These are phyloP conservation scores for Biscogniauxia marginata DNA, from an alignment of 2,329 filamentous ascomycete genomes.

Conservation along the genomic window DNA sequence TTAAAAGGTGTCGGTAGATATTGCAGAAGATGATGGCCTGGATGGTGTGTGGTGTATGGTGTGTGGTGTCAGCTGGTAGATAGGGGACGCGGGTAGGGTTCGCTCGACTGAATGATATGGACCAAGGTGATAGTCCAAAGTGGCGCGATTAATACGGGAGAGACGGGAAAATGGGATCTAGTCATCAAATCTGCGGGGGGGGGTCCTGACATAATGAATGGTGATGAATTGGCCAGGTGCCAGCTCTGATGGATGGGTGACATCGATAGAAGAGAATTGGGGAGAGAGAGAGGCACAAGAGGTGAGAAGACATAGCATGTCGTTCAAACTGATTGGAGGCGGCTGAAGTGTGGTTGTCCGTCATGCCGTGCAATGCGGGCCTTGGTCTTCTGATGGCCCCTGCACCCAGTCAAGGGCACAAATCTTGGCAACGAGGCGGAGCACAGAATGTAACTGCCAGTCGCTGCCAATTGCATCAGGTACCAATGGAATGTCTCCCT, in stretches of 20 bases:
- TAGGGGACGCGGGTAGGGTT: not conserved
- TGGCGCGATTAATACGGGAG: not conserved
- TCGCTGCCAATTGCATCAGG: not conserved
- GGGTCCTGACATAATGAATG: not conserved
- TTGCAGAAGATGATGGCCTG: no score
- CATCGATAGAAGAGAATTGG: not conserved
- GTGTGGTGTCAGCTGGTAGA: not conserved
- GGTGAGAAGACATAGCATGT: not conserved
- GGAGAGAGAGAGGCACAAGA: not conserved
- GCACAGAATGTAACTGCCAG: not conserved
- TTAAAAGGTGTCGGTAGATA: not conserved
- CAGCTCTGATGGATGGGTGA: slow-evolving; percentile 1
- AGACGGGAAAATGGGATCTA: not conserved
- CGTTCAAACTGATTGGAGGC: slow-evolving; percentile 1
- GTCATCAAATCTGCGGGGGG: not conserved
- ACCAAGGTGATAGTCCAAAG: not conserved
- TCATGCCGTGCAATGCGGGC: not conserved
- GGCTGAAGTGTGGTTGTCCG: not conserved
- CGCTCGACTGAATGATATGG: not conserved
- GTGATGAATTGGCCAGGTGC: not conserved
- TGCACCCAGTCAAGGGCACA: not conserved
- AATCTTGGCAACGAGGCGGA: not conserved
- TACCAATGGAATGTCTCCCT: not conserved
- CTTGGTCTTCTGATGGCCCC: not conserved
- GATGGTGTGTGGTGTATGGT: no score